phyloP scores from a whole-genome alignment of 495 filamentous ascomycete genomes.

The Xanthoparmelia taractica region DNA sequence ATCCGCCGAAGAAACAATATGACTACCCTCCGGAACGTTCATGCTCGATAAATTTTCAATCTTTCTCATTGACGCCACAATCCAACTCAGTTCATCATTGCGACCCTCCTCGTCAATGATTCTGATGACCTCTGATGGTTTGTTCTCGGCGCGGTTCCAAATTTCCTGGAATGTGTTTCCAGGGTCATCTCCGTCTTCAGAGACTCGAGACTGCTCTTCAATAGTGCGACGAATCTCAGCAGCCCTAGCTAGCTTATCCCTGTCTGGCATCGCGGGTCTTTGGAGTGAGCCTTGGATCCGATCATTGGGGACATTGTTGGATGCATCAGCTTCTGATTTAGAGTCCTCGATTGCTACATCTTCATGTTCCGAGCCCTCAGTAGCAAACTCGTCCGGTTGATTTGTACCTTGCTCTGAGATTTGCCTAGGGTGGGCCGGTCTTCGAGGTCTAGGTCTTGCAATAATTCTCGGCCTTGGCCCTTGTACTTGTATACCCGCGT shows the following conservation, averaged over 20 bases:
- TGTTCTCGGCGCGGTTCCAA: conserved; percentile 46
- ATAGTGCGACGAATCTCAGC: conserved; percentile 35
- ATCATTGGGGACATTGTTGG: neutral
- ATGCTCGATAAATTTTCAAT: conserved; percentile 15
- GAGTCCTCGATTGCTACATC: neutral
- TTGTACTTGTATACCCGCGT: conserved; percentile 8
- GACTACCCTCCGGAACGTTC: neutral
- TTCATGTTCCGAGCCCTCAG: conserved; percentile 4
- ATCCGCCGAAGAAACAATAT: neutral
- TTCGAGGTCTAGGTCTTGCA: conserved; percentile 15
- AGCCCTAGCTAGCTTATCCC: conserved; percentile 31
- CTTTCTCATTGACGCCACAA: conserved; percentile 36
- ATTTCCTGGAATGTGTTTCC: conserved; percentile 45
- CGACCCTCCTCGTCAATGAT: conserved; percentile 56
- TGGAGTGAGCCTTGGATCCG: neutral
- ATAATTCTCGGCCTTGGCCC: conserved; percentile 12
- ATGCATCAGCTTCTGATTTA: neutral
- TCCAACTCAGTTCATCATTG: conserved; percentile 47
- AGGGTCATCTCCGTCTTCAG: conserved; percentile 26
- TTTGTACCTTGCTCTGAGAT: neutral
- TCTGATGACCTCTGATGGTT: conserved; percentile 50
- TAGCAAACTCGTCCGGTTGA: conserved; percentile 2
- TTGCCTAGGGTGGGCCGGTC: neutral
- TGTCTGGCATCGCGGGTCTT: conserved; percentile 25
- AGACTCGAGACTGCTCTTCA: conserved; percentile 30